Conservation (phyloP, 2,329 filamentous ascomycete species). For the Colletotrichum navitas region DNA sequence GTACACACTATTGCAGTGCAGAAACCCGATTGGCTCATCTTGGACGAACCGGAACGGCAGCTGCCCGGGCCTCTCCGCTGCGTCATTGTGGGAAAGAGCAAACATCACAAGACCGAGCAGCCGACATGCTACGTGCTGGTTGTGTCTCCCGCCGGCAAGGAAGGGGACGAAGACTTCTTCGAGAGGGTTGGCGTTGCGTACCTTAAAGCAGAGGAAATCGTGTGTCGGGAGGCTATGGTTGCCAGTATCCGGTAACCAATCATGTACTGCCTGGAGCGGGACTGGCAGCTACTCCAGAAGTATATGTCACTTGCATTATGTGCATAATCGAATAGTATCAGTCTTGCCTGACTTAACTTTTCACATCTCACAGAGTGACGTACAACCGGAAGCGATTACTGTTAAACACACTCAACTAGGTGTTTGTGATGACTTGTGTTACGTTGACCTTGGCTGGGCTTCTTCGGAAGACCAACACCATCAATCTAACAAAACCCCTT, state of each 20-base stretch:
- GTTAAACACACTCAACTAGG: too few relatives aligned
- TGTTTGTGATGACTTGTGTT: too few relatives aligned
- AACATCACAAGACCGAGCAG: neutral
- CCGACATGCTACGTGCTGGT: neutral
- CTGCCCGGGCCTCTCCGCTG: neutral
- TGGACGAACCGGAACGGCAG: slow-evolving; percentile 4
- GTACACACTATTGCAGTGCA: neutral
- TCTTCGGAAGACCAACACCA: too few relatives aligned
- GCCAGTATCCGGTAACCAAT: neutral
- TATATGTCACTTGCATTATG: rapidly evolving
- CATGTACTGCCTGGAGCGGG: too few relatives aligned
- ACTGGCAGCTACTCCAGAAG: neutral
- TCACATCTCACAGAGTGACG: too few relatives aligned
- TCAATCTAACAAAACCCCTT: too few relatives aligned
- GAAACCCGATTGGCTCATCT: neutral
- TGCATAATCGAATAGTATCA: neutral
- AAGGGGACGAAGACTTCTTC: neutral
- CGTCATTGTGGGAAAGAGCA: slow-evolving; percentile 1
- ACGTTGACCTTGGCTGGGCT: too few relatives aligned
- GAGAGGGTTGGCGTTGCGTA: slow-evolving; percentile 4
- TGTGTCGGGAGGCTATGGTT: neutral
- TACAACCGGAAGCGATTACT: too few relatives aligned
- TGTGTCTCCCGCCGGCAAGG: neutral
- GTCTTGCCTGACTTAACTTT: neutral
- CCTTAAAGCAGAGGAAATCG: neutral